Evolutionary conservation across 805 yeast genomes (phyloP).

Genomic region (Ogataea nitratoaversa): DNA sequence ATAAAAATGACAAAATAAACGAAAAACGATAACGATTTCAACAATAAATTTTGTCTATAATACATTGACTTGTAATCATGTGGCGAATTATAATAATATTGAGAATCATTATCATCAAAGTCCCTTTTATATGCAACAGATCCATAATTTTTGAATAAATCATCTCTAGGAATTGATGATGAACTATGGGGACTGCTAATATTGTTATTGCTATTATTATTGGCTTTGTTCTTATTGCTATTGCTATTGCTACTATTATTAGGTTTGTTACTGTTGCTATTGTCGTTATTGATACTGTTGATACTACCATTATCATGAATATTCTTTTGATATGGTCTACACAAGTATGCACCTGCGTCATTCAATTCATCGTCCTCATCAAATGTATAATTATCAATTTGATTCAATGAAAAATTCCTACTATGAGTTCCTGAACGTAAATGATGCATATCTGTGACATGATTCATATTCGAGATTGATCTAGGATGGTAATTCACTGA

Average conservation of each 20-base stretch:
- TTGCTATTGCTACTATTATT: neutral
- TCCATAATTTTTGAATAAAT: conserved; percentile 10
- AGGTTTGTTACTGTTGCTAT: neutral
- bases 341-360: conserved; percentile 22
- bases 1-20: conserved; percentile 13
- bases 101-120: conserved; percentile 13
- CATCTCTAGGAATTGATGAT: conserved; percentile 2
- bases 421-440: conserved; percentile 1
- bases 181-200: no score
- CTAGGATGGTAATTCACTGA: conserved; percentile 1
- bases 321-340: conserved; percentile 18
- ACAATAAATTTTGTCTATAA: conserved; percentile 21
- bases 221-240: neutral
- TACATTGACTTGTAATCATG: conserved; percentile 30
- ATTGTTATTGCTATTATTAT: neutral
- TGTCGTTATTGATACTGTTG: neutral
- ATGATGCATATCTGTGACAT: neutral
- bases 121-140: conserved; percentile 11
- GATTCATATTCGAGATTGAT: neutral
- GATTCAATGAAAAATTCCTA: conserved; percentile 11
- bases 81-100: conserved; percentile 25
- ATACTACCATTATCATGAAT: neutral
- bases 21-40: conserved; percentile 13
- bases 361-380: conserved; percentile 22
- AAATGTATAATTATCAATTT: conserved; percentile 15